Evolutionary conservation across 148 eudicot species (phyloP).

Genomic region (Pharnaceum exiguum): DNA sequence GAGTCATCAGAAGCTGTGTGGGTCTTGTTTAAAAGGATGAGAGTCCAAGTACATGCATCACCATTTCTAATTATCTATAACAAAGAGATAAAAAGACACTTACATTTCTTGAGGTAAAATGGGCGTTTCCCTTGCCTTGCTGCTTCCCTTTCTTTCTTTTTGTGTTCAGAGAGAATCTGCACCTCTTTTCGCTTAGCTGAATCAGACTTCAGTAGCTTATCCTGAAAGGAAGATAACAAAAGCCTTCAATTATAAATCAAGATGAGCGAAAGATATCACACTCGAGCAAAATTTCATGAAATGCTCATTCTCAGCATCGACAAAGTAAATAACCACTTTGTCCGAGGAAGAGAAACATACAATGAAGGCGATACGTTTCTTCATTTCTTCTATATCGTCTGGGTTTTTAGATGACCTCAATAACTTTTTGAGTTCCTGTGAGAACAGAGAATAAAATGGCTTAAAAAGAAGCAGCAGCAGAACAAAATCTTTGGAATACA

Average conservation of each 20-base stretch:
- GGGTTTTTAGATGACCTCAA: slow-evolving; percentile 63
- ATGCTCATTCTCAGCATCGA: not conserved
- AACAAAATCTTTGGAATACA: too few relatives aligned
- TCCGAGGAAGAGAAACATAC: slow-evolving; percentile 38
- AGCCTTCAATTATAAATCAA: not conserved
- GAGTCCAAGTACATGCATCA: too few relatives aligned
- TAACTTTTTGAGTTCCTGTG: slow-evolving; percentile 53
- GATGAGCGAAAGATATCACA: not conserved
- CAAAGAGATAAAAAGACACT: slow-evolving; percentile 9
- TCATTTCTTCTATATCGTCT: slow-evolving; percentile 38
- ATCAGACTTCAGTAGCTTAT: slow-evolving; percentile 66
- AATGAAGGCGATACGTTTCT: slow-evolving; percentile 46
- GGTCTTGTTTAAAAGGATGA: too few relatives aligned
- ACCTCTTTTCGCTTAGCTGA: slow-evolving; percentile 44
- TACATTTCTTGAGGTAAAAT: slow-evolving; percentile 83
- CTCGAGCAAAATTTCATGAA: not conserved
- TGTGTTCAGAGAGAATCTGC: slow-evolving; percentile 74
- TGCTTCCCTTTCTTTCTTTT: slow-evolving; percentile 86
- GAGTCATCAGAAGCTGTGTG: too few relatives aligned
- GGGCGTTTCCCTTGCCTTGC: slow-evolving; percentile 89
- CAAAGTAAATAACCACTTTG: not conserved
- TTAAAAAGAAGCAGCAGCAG: not conserved
- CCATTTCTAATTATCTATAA: too few relatives aligned
- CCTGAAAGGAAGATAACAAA: slow-evolving; percentile 33
- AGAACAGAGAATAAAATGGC: slow-evolving; percentile 7